These are phyloP conservation scores for Syncephalis fuscata DNA, from an alignment of 371 early-diverging fungal species.

Conservation along the genomic window DNA sequence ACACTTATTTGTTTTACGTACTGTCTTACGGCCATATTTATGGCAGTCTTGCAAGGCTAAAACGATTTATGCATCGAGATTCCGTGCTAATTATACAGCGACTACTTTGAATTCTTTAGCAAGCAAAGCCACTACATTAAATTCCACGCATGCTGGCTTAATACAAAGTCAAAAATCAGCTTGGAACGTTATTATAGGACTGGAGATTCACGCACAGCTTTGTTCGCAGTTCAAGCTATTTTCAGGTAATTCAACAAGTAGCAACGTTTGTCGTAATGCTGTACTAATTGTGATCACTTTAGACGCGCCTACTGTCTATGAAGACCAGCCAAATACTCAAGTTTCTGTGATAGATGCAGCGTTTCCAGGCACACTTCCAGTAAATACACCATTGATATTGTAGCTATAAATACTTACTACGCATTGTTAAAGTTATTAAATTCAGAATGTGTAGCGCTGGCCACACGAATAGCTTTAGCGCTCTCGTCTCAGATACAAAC, in stretches of 20 bases:
- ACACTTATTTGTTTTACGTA: no score
- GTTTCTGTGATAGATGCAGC: slow-evolving; percentile 83
- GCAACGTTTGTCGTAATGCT: slow-evolving; percentile 4
- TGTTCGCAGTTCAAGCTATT: slow-evolving; percentile 63
- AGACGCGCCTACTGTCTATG: slow-evolving; percentile 30
- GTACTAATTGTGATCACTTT: not conserved
- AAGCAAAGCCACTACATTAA: no score
- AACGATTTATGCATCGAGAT: no score
- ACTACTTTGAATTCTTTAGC: no score
- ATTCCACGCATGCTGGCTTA: no score
- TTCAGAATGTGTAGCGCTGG: slow-evolving; percentile 44
- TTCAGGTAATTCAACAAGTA: slow-evolving; percentile 25
- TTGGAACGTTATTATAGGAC: slow-evolving; percentile 32
- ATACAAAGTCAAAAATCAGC: no score
- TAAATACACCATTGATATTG: slow-evolving; percentile 6
- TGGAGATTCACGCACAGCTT: slow-evolving; percentile 85
- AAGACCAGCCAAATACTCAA: slow-evolving; percentile 48
- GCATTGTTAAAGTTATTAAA: slow-evolving; percentile 37
- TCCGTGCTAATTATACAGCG: no score
- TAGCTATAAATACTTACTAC: not conserved
- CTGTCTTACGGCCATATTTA: no score
- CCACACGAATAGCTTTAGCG: slow-evolving; percentile 55
- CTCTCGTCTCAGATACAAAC: slow-evolving; percentile 44
- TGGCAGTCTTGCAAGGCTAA: no score
- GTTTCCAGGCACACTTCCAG: slow-evolving; percentile 66